Percentiles rank a stretch among this genome's conserved stretches.
phyloP scores from a whole-genome alignment of 352 stramenopile species.

The Plasmopara halstedii region DNA sequence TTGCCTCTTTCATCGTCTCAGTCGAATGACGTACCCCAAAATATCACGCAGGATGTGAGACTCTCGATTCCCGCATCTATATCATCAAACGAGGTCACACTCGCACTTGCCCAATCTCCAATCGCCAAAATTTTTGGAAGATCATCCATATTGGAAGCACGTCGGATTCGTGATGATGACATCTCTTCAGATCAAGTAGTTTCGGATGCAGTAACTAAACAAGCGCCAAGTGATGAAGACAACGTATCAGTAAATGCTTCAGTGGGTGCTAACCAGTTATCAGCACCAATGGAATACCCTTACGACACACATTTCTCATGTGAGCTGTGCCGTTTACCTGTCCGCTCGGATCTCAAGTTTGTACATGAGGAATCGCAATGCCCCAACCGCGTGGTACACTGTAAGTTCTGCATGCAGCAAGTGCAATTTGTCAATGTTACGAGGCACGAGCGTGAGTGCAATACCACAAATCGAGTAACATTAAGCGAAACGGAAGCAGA shows the following conservation, averaged over 20 bases:
- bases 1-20: not conserved
- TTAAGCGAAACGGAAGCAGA: not conserved
- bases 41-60: not conserved
- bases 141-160: not conserved
- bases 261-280: not conserved
- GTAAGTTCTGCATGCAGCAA: conserved; percentile 28
- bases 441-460: conserved; percentile 28
- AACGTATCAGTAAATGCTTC: not conserved
- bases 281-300: not conserved
- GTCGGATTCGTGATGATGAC: not conserved
- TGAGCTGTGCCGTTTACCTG: conserved; percentile 37
- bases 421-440: conserved; percentile 41
- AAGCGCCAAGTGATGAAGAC: not conserved
- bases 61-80: not conserved
- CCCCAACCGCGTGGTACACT: conserved; percentile 41
- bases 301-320: conserved; percentile 30
- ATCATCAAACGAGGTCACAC: conserved; percentile 1
- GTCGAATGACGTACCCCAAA: not conserved
- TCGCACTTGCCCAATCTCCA: conserved; percentile 11
- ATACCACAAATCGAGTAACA: not conserved
- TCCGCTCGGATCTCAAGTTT: conserved; percentile 33
- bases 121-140: conserved; percentile 21
- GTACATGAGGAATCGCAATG: conserved; percentile 56
- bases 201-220: not conserved
- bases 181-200: not conserved